Conservation (phyloP, 106 monocot genomes). For the Dendrobium nobile region DNA sequence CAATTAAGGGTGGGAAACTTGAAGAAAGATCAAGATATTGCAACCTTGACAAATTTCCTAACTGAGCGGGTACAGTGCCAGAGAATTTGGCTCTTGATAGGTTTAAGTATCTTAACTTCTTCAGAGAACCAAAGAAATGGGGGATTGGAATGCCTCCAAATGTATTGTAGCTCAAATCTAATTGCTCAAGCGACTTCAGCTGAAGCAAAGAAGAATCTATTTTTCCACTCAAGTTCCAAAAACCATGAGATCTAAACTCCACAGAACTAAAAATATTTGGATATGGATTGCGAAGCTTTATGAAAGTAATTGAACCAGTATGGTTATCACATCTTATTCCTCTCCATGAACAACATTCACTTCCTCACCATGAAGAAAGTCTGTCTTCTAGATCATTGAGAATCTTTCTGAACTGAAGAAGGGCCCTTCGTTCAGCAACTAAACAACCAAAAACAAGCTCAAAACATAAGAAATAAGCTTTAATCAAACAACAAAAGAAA, state of each 20-base stretch:
- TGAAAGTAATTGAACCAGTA: constrained; percentile 16
- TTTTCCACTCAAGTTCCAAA: constrained; percentile 13
- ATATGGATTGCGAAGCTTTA: constrained; percentile 24
- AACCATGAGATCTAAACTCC: neutral
- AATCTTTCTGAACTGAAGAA: constrained; percentile 14
- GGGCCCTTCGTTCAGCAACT: constrained; percentile 1
- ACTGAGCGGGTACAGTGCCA: constrained; percentile 16
- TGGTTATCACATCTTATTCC: constrained; percentile 26
- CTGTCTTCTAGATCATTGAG: constrained; percentile 11
- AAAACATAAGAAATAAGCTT: neutral
- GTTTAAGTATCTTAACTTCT: constrained; percentile 15
- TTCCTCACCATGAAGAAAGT: constrained; percentile 18
- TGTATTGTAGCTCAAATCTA: constrained; percentile 39
- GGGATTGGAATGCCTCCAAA: constrained; percentile 31
- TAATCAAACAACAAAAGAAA: neutral
- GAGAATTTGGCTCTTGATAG: constrained; percentile 16
- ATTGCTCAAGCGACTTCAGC: constrained; percentile 13
- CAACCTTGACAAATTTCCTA: constrained; percentile 15
- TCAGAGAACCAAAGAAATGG: constrained; percentile 19
- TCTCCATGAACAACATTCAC: constrained; percentile 34
- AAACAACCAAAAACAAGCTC: constrained; percentile 4
- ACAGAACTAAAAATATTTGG: neutral
- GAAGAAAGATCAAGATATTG: constrained; percentile 21
- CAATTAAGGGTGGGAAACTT: neutral
- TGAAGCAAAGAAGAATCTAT: constrained; percentile 23